These are phyloP conservation scores for Trichopus zeylanicus DNA, from an alignment of 116 monocot species.

Conservation along the genomic window DNA sequence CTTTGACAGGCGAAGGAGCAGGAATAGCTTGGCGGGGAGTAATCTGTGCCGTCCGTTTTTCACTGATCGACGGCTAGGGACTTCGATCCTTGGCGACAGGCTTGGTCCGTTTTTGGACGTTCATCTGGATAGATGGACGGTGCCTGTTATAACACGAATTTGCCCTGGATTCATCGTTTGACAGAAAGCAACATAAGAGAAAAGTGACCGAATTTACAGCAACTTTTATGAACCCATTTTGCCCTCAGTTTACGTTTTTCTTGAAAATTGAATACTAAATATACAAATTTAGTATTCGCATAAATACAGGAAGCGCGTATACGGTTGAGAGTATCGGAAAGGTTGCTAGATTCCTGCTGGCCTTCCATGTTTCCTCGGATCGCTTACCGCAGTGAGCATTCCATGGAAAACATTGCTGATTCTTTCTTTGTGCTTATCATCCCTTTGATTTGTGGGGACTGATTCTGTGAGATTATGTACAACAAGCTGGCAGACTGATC, in stretches of 20 bases:
- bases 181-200: too few species aligned
- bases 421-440: not conserved
- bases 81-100: not conserved
- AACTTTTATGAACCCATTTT: too few species aligned
- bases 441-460: not conserved
- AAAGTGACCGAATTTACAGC: too few species aligned
- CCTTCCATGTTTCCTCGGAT: conserved; percentile 76
- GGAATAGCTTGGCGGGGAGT: too few species aligned
- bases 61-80: not conserved
- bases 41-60: not conserved
- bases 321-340: not conserved
- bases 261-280: too few species aligned
- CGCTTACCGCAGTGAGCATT: conserved; percentile 82
- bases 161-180: too few species aligned
- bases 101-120: not conserved
- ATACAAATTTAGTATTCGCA: not conserved
- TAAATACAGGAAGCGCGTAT: not conserved
- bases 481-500: conserved; percentile 65
- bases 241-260: too few species aligned
- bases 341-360: conserved; percentile 51
- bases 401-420: conserved; percentile 38
- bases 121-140: not conserved
- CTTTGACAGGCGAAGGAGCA: not conserved
- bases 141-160: too few species aligned
- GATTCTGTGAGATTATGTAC: conserved; percentile 58